Evolutionary conservation across 768 basidiomycete species (phyloP), one percentile per base, ranked within the genome.

Genomic region (Crucibulum laeve): DNA sequence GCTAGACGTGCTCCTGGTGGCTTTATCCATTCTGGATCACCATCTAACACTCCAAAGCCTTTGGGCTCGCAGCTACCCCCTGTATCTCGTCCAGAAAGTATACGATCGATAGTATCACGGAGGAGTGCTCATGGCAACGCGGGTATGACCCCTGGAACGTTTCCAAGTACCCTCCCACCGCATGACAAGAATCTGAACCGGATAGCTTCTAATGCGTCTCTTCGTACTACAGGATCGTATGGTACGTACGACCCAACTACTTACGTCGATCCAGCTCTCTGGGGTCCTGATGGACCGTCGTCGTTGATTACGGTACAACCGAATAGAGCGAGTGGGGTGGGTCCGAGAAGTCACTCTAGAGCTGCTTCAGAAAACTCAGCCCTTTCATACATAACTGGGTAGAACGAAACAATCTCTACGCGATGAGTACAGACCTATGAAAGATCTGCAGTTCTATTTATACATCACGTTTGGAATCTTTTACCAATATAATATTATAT

Each of bases 231-330:
- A 18, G 51, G 52, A 5, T 61, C 62, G 4, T 65, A 60, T 38
- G 47, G 47, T 14, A 55, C 44, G 39, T 69, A 50, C 42, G 53
- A 64, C 33, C 60, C 59, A 1, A 10, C 45, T 3, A 59, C 40
- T 13, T 69, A 69, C 45, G 49, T 59, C 15, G 67, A 69, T 45
- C 67, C 65, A 5, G 65, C 65, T 14, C 61, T 39, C 37, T 64
- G 54, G 54, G 43, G 42, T 1, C 34, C 38, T 4, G 47, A 53
- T 40, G 57, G 54, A 7, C 35, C 35, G 7, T 7, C 10, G 18
- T 7, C 35, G 7, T 10, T 17, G 35, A 10, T 19, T 6, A 36
- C 11, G 7, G 10, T 8, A 36, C 35, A 7, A 36, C 10, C 10
- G 7, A 36, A 17, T 36, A 19, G 11, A 7, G 17, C 17, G 7